A percentile compares a stretch with the other conserved stretches of the same genome.
Conservation (phyloP, 371 early-diverging fungal species). For the Actinomortierella ambigua region DNA sequence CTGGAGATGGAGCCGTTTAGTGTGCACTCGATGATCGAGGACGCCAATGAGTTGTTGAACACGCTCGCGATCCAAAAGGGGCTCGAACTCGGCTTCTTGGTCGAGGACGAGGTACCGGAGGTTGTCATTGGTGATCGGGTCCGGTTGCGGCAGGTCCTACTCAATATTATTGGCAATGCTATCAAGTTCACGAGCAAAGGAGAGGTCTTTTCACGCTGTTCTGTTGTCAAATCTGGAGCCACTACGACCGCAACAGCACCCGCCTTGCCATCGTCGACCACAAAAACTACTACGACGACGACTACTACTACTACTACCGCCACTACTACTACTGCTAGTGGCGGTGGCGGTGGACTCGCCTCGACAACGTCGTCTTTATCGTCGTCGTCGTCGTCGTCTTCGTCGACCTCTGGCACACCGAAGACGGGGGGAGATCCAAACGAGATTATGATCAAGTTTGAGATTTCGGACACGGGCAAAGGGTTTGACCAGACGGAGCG, state of each 20-base stretch:
- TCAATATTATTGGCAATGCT: constrained; percentile 65
- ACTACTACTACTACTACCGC: no score
- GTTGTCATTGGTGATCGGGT: constrained; percentile 64
- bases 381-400: no score
- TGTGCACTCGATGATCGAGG: constrained; percentile 63
- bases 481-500: constrained; percentile 67
- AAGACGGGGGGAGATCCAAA: constrained; percentile 20
- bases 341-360: background rate
- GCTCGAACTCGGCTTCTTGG: constrained; percentile 63
- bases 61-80: constrained; percentile 66
- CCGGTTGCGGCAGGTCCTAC: constrained; percentile 59
- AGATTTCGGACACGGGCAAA: constrained; percentile 67
- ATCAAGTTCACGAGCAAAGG: constrained; percentile 70
- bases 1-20: constrained; percentile 68
- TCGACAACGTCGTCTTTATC: constrained; percentile 28
- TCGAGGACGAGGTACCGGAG: constrained; percentile 63
- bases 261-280: no score
- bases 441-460: constrained; percentile 56
- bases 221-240: constrained; percentile 36
- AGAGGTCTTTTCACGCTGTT: constrained; percentile 66
- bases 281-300: no score
- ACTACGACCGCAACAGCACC: background rate
- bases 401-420: constrained; percentile 4
- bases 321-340: no score
- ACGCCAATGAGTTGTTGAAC: constrained; percentile 63